Evolutionary conservation across 148 eudicot species (phyloP).

Genomic region (Vaccinium darrowii): DNA sequence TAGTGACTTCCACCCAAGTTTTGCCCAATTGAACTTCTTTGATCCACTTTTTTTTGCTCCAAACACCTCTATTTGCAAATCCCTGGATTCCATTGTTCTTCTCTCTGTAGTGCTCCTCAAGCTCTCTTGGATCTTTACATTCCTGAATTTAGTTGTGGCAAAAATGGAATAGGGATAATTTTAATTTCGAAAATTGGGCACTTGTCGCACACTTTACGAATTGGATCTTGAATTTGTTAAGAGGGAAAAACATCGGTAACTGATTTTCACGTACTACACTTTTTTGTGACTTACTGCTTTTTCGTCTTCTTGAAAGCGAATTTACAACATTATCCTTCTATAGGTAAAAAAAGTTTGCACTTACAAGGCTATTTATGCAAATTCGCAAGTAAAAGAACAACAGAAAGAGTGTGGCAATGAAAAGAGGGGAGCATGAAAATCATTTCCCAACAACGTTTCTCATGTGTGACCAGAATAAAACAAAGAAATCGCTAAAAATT

Average conservation of each 20-base stretch:
- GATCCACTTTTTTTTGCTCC: slow-evolving; percentile 35
- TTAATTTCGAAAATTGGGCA: background rate
- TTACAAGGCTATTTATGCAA: background rate
- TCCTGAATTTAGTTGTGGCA: slow-evolving; percentile 22
- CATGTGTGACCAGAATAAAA: background rate
- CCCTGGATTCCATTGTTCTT: slow-evolving; percentile 13
- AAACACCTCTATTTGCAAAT: slow-evolving; percentile 38
- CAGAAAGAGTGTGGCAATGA: background rate
- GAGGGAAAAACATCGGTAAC: background rate
- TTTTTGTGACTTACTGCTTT: background rate
- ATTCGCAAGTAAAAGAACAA: background rate
- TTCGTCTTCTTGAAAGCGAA: background rate
- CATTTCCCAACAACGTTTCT: background rate
- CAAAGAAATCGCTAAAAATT: background rate
- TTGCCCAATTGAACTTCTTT: slow-evolving; percentile 44
- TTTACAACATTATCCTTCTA: no score
- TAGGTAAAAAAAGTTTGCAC: background rate
- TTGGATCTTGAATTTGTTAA: background rate
- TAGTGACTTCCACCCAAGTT: slow-evolving; percentile 45
- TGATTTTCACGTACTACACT: background rate
- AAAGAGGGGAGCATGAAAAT: background rate
- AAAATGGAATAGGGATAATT: background rate
- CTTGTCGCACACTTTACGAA: background rate
- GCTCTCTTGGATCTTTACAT: slow-evolving; percentile 23
- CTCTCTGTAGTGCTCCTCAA: slow-evolving; percentile 17